Conservation (phyloP, 2,329 filamentous ascomycete species). For the Penicillium concentricum region DNA sequence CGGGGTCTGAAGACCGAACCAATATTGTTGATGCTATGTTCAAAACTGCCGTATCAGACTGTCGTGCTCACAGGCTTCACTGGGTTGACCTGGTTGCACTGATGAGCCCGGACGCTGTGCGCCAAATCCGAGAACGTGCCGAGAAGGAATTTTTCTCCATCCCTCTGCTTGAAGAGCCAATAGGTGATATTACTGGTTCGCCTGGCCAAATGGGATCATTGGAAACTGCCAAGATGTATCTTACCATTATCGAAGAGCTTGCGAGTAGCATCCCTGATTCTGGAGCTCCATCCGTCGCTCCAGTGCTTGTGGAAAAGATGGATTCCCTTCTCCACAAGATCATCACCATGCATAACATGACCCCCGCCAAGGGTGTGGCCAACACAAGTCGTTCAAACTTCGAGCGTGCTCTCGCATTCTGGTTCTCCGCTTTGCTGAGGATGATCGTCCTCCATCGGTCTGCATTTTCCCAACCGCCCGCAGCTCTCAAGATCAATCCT, state of each 20-base stretch:
- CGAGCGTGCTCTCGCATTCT: constrained; percentile 37
- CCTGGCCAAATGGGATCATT: constrained; percentile 22
- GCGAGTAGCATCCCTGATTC: constrained; percentile 38
- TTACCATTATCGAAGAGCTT: constrained; percentile 41
- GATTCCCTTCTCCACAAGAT: constrained; percentile 40
- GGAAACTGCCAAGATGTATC: constrained; percentile 37
- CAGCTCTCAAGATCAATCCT: constrained; percentile 24
- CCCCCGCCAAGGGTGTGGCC: constrained; percentile 15
- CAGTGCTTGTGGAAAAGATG: constrained; percentile 43
- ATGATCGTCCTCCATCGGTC: constrained; percentile 43
- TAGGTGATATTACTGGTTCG: constrained; percentile 5
- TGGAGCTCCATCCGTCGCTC: constrained; percentile 31
- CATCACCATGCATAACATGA: constrained; percentile 28
- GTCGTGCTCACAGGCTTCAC: constrained; percentile 33
- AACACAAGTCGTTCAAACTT: constrained; percentile 24
- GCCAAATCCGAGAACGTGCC: constrained; percentile 43
- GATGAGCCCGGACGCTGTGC: constrained; percentile 39
- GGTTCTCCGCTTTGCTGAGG: constrained; percentile 43
- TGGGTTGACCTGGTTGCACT: constrained; percentile 42
- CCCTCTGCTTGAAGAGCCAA: constrained; percentile 30
- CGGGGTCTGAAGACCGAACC: constrained; percentile 28
- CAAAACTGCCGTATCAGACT: constrained; percentile 38
- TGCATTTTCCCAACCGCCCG: constrained; percentile 30
- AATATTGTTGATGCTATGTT: constrained; percentile 42
- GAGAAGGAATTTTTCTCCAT: constrained; percentile 42